Conservation (phyloP, 2,329 filamentous ascomycete genomes). For the Rutstroemia sp. region DNA sequence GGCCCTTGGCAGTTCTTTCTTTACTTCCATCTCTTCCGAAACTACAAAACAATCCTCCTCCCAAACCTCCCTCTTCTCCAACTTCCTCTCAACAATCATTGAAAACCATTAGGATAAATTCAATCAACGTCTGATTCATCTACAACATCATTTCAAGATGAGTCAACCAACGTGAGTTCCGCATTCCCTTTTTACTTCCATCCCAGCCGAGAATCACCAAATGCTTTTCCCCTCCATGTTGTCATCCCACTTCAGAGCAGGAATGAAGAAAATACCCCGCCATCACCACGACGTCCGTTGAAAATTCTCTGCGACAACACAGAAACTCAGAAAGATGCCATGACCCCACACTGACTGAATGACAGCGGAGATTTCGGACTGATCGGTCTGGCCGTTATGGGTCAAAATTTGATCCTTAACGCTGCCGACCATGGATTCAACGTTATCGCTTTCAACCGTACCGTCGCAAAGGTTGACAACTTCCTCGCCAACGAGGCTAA, state of each 20-base stretch:
- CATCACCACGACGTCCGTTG: background rate
- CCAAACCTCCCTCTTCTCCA: background rate
- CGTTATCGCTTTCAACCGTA: slow-evolving; percentile 97
- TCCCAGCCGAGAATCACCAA: background rate
- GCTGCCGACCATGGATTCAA: slow-evolving; percentile 91
- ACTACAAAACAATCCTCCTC: background rate
- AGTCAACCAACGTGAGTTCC: slow-evolving; percentile 52
- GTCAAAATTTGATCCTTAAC: slow-evolving; percentile 84
- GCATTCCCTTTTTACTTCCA: too few relatives aligned
- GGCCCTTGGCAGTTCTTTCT: background rate
- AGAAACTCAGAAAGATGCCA: background rate
- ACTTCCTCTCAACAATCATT: slow-evolving; percentile 4
- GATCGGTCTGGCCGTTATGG: slow-evolving; percentile 88
- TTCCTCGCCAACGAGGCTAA: slow-evolving; percentile 89
- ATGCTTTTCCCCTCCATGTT: background rate
- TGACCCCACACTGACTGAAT: slow-evolving; percentile 17
- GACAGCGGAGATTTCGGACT: slow-evolving; percentile 70
- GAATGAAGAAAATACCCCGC: slow-evolving; percentile 2
- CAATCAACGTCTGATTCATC: slow-evolving; percentile 6
- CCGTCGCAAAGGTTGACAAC: slow-evolving; percentile 93
- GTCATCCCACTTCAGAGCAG: background rate
- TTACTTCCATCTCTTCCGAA: background rate
- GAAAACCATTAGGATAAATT: slow-evolving; percentile 6
- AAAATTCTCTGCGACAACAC: background rate
- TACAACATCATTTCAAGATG: slow-evolving; percentile 20